Evolutionary conservation across 169 alveolate species (phyloP).

Genomic region (Plasmodium gonderi): DNA sequence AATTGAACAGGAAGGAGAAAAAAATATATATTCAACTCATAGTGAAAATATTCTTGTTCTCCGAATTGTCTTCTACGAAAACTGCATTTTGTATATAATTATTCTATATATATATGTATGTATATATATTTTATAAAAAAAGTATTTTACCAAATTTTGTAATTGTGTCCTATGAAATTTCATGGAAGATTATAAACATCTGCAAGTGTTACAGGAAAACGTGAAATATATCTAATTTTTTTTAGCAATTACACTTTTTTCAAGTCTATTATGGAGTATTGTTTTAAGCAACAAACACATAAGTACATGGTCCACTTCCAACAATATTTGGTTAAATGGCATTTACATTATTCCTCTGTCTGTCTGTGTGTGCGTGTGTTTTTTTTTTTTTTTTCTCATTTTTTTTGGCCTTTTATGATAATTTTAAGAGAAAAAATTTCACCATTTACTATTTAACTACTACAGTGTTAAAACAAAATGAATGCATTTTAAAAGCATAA

Average conservation of each 20-base stretch:
- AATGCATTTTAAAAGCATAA: neutral
- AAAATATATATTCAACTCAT: neutral
- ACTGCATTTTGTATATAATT: neutral
- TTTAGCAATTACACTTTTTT: no score
- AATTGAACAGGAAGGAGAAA: no score
- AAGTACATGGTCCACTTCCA: no score
- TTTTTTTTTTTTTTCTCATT: neutral
- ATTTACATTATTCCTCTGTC: no score
- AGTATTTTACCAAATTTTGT: neutral
- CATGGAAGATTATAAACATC: no score
- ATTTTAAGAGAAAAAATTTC: neutral
- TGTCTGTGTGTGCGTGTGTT: no score
- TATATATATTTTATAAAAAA: neutral
- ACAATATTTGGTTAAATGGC: no score
- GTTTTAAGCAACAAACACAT: no score
- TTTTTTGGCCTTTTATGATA: neutral
- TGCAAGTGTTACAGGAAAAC: no score
- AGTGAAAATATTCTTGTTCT: neutral
- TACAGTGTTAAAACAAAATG: neutral
- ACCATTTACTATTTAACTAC: neutral
- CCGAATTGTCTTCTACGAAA: neutral
- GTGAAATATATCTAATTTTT: no score
- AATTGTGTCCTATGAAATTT: neutral
- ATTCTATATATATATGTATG: neutral
- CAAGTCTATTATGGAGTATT: no score